Evolutionary conservation across 768 basidiomycete genomes (phyloP), one percentile per base, ranked within the genome.

Genomic region (Leccinum truebloodii): DNA sequence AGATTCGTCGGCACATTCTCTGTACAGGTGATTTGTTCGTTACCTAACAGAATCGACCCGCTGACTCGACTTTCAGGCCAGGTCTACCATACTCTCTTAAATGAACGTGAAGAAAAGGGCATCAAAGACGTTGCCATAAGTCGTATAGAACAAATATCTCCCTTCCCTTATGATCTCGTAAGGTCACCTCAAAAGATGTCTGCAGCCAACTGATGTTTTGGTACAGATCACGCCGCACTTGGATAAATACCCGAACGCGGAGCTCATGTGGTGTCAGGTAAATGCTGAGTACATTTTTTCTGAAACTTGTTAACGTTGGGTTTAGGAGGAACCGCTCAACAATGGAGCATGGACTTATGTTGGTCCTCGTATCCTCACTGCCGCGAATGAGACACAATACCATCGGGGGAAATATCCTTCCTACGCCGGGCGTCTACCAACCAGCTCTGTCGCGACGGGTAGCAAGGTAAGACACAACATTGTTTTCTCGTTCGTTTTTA

Each of bases 341-440:
- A 95, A 94, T 69, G 97, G 97, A 65, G 88, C 94, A 2, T 99
- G 97, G 97, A 92, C 90, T 46, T 97, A 99, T 71, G 87, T 97
- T 60, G 95, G 92, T 26, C 92, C 95, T 51, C 87, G 95, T 58
- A 88, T 98, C 69, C 87, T 90, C 74, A 98, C 96, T 50, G 94
- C 96, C n/a, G 88, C 91, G 52, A 87, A 88, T 67, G 82, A 92
- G 78, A 96, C 95, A 6, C 80, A 90, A 73, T 83, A 97, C 76
- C 97, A 99, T 79, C 86, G 86, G 76, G 86, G 86, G 72, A 95
- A 95, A 77, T 92, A 94, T 71, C 91, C 95, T 12, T 80, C 81
- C 70, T 97, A 97, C 70, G 96, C 95, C 44, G 95, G 97, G 18
- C 87, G 97, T 58, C 90, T 86, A 59, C 97, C 97, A 0, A 94